Conservation (phyloP, 225 moss, liverwort and hornwort species). For the Polytrichum formosum region DNA sequence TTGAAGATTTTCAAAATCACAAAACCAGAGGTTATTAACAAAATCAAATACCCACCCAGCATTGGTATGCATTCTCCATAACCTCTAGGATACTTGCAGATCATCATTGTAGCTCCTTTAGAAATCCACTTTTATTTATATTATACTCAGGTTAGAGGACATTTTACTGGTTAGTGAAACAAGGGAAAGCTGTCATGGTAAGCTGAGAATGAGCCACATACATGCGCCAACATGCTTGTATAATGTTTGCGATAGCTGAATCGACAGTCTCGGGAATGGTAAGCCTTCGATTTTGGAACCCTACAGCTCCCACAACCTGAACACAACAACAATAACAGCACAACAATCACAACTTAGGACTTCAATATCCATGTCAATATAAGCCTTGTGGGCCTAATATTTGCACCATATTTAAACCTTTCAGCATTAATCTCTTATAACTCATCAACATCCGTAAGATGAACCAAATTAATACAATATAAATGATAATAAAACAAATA, state of each 20-base stretch:
- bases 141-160: too few species aligned
- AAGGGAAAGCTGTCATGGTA: not conserved
- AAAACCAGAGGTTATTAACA: too few species aligned
- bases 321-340: not conserved
- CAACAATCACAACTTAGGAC: too few species aligned
- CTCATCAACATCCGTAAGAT: not conserved
- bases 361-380: not conserved
- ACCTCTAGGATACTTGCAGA: not conserved
- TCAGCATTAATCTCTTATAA: not conserved
- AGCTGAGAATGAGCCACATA: conserved; percentile 26
- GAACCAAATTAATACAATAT: not conserved
- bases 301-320: conserved; percentile 97
- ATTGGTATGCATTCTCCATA: not conserved
- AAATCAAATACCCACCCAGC: too few species aligned
- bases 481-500: not conserved
- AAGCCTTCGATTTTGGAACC: conserved; percentile 86
- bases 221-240: conserved; percentile 96
- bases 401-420: not conserved
- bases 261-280: conserved; percentile 70
- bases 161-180: too few species aligned
- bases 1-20: too few species aligned
- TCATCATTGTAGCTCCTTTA: too few species aligned
- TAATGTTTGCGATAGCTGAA: conserved; percentile 58
- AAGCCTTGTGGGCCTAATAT: not conserved
- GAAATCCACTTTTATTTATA: too few species aligned